Base-by-base conservation (phyloP, 1,284 basidiomycete species). In the Coniophora puteana region DNA sequence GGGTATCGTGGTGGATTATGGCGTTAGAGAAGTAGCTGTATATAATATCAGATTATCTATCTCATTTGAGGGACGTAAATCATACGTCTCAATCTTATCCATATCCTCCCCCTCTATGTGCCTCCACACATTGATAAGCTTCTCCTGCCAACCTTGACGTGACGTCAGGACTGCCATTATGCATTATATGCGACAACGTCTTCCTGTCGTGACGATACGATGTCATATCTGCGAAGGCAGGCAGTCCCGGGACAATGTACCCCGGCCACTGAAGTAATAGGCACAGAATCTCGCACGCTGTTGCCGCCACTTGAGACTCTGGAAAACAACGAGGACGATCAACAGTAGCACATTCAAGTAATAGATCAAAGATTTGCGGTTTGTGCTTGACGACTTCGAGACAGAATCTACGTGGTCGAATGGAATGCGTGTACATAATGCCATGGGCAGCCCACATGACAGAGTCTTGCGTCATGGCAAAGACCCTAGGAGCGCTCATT, bases 391-490 rank as follows among this genome's bases (percentile, higher is more conserved):
- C 34, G 25, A 57, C 43, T 17, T 55, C 44, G 29, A 49, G 40
- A 30, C 50, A 49, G 38, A 53, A 54, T 33, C 49, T 46, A 8
- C 47, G 48, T n/a, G 45, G 41, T 13, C 54, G 53, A 11, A 53
- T 44, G 17, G 59, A 52, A 22, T 39, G 46, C 10, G 50, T 47
- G 31, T 51, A 41, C 20, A 57, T 35, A 22, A 59, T 43, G 8
- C 51, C 54, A n/a, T 53, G 48, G 21, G 52, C 33, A 12, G 50
- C 41, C 55, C 57, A 59, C 3, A 52, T 44, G 12, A 57, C 57
- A 31, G 47, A 53, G 36, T 60, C 58, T 47, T 59, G 58, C 8
- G 51, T 33, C 48, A 59, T 50, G 16, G 50, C 53, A 32, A 50
- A 61, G 40, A 50, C 52, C 16, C 58, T 49, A 4, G 55, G 51